phyloP scores from a whole-genome alignment of 2,329 filamentous ascomycete species.

The Fusarium palustre region DNA sequence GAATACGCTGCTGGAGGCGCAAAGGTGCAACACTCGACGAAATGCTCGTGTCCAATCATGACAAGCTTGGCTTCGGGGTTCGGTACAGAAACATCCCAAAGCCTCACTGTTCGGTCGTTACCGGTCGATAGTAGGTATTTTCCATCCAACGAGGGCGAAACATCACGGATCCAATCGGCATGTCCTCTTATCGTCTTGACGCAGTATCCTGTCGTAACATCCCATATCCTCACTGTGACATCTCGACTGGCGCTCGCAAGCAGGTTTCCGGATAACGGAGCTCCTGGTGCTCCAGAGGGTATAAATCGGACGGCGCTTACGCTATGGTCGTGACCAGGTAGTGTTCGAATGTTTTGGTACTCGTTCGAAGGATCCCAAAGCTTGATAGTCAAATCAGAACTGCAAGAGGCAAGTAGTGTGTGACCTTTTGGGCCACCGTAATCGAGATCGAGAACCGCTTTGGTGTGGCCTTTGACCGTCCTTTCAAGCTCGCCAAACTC shows the following conservation, averaged over 20 bases:
- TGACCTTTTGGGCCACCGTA: constrained; percentile 79
- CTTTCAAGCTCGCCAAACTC: constrained; percentile 90
- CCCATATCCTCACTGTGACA: constrained; percentile 88
- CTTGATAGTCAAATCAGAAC: constrained; percentile 91
- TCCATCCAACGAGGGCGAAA: constrained; percentile 84
- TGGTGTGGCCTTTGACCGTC: constrained; percentile 93
- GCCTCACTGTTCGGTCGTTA: constrained; percentile 81
- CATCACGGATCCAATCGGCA: constrained; percentile 90
- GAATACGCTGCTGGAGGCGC: constrained; percentile 83
- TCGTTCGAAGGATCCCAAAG: constrained; percentile 93
- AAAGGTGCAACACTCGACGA: constrained; percentile 86
- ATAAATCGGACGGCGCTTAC: constrained; percentile 91
- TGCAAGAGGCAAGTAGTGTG: constrained; percentile 75
- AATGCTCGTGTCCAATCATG: constrained; percentile 87
- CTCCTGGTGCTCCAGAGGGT: constrained; percentile 82
- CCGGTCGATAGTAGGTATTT: constrained; percentile 85
- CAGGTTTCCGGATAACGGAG: constrained; percentile 83
- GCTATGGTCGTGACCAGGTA: constrained; percentile 92
- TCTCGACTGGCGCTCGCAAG: constrained; percentile 89
- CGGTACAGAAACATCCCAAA: constrained; percentile 82
- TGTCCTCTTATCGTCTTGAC: constrained; percentile 91
- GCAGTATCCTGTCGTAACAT: constrained; percentile 92
- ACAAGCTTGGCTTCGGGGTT: constrained; percentile 79
- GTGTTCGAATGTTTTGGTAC: constrained; percentile 93
- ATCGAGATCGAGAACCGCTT: constrained; percentile 87